phyloP scores from a whole-genome alignment of 371 early-diverging fungal genomes.

The Sporodiniella umbellata region DNA sequence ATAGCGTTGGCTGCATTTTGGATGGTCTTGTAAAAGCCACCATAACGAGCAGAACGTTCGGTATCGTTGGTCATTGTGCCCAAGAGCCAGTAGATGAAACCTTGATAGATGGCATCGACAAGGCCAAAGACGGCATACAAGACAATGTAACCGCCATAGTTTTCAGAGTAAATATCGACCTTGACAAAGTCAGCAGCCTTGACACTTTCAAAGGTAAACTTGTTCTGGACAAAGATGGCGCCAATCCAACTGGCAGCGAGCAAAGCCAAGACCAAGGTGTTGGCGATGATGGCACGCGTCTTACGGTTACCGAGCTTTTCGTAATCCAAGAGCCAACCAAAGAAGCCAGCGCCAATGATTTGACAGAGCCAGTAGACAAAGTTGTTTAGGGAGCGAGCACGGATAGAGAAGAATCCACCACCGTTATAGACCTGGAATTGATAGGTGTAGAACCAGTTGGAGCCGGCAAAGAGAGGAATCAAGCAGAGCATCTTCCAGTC shows the following conservation, averaged over 20 bases:
- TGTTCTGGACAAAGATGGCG: conserved; percentile 50
- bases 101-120: conserved; percentile 71
- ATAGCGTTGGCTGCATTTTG: conserved; percentile 72
- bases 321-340: conserved; percentile 58
- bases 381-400: conserved; percentile 65
- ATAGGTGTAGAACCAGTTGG: conserved; percentile 79
- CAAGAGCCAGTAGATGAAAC: conserved; percentile 70
- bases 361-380: conserved; percentile 71
- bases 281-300: conserved; percentile 53
- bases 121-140: conserved; percentile 65
- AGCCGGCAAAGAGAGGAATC: conserved; percentile 66
- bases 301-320: conserved; percentile 37
- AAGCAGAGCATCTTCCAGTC: conserved; percentile 66
- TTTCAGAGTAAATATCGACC: conserved; percentile 28
- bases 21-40: conserved; percentile 84
- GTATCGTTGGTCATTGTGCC: conserved; percentile 70
- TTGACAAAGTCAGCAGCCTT: conserved; percentile 12
- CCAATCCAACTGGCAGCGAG: conserved; percentile 58
- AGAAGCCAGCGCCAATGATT: conserved; percentile 60
- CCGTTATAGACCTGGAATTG: conserved; percentile 45
- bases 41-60: conserved; percentile 67
- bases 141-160: conserved; percentile 46
- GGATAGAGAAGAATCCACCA: conserved; percentile 49
- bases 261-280: conserved; percentile 37
- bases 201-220: conserved; percentile 30